These are phyloP conservation scores for Coemansia sp. DNA, from an alignment of 192 early-diverging fungal species.

Conservation along the genomic window DNA sequence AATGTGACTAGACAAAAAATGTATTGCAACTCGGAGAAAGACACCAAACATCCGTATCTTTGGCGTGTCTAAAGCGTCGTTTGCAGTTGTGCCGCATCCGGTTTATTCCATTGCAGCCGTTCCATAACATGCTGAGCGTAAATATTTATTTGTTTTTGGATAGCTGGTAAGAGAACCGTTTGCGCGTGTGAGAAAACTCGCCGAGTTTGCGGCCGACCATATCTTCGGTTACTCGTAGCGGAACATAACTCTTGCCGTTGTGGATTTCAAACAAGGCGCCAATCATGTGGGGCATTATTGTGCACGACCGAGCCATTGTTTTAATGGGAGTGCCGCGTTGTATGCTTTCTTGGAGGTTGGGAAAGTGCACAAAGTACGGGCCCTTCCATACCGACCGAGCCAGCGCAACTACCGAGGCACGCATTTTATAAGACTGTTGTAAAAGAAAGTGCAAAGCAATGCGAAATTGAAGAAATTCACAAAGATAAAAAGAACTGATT, in stretches of 20 bases:
- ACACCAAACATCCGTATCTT: neutral
- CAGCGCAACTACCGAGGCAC: slow-evolving; percentile 16
- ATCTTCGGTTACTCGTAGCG: slow-evolving; percentile 81
- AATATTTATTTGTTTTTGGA: slow-evolving; percentile 69
- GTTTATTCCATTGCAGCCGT: neutral
- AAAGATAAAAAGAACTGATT: neutral
- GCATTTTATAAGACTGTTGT: slow-evolving; percentile 16
- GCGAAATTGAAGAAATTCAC: no score
- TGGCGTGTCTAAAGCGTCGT: no score
- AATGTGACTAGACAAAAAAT: neutral
- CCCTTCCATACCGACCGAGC: slow-evolving; percentile 73
- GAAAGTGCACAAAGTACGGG: slow-evolving; percentile 57
- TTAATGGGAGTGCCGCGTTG: slow-evolving; percentile 63
- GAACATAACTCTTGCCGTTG: slow-evolving; percentile 89
- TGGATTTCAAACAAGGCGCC: slow-evolving; percentile 87
- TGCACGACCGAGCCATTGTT: slow-evolving; percentile 77
- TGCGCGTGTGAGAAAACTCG: slow-evolving; percentile 89
- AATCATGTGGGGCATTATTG: slow-evolving; percentile 88
- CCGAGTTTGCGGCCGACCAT: slow-evolving; percentile 95
- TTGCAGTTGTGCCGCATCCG: neutral
- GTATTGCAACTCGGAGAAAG: slow-evolving; percentile 1
- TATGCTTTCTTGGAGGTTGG: slow-evolving; percentile 63
- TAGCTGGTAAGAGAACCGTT: slow-evolving; percentile 75
- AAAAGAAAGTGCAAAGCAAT: no score
- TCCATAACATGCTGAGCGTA: no score